A percentile compares a stretch with the other conserved stretches of the same genome.
phyloP scores from a whole-genome alignment of 495 filamentous ascomycete species.

The Xylaria intraflava region DNA sequence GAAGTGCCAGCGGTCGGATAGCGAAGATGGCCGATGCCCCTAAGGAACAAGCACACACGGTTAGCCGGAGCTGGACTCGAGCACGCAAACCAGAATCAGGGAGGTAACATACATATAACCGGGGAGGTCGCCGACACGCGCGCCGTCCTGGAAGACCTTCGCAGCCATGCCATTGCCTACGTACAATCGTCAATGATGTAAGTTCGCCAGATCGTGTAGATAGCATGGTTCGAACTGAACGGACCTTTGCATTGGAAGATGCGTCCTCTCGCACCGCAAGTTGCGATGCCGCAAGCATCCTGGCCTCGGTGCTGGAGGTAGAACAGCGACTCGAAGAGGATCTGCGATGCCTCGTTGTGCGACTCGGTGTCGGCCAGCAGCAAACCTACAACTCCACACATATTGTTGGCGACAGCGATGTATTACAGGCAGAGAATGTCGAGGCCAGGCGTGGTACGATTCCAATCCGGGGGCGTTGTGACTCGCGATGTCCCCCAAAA shows the following conservation, averaged over 20 bases:
- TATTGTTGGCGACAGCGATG: slow-evolving; percentile 29
- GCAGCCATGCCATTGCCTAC: slow-evolving; percentile 76
- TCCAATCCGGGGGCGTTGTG: neutral
- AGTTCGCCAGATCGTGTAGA: neutral
- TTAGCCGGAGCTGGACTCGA: neutral
- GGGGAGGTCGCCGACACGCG: slow-evolving; percentile 66
- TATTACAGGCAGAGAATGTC: neutral
- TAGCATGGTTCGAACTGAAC: neutral
- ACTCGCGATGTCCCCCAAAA: too few species aligned
- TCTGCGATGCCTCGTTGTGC: slow-evolving; percentile 40
- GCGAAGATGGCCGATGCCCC: slow-evolving; percentile 83
- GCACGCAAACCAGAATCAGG: neutral
- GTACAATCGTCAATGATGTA: neutral
- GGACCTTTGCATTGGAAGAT: slow-evolving; percentile 77
- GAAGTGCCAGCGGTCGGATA: slow-evolving; percentile 90
- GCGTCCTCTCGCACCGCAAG: slow-evolving; percentile 68
- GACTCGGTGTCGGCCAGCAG: slow-evolving; percentile 60
- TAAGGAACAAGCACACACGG: slow-evolving; percentile 28
- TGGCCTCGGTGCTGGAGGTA: slow-evolving; percentile 81
- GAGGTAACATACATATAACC: slow-evolving; percentile 45
- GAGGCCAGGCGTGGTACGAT: neutral
- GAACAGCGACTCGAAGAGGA: slow-evolving; percentile 86
- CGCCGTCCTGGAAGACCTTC: slow-evolving; percentile 77
- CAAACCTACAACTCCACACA: slow-evolving; percentile 84
- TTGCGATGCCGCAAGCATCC: slow-evolving; percentile 86